A percentile compares a stretch with the other conserved stretches of the same genome.
These are phyloP conservation scores for Thraustochytrium sp. DNA, from an alignment of 352 stramenopile genomes.

Conservation along the genomic window DNA sequence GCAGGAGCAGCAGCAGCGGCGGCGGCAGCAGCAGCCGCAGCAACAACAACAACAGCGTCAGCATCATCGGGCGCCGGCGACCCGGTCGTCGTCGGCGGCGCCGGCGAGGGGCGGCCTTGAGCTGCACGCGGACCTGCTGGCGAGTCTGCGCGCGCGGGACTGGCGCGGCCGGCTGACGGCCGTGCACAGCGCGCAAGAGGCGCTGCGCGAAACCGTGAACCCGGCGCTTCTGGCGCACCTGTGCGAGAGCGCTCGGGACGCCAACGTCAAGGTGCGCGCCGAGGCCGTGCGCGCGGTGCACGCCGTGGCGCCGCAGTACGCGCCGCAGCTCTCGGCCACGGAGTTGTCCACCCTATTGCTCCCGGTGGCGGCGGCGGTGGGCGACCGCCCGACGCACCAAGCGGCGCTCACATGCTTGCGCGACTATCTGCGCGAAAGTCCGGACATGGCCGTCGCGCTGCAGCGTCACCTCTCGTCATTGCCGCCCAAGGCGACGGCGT, in stretches of 20 bases:
- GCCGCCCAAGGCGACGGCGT: conserved; percentile 5
- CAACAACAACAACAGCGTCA: neutral
- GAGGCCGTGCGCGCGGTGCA: neutral
- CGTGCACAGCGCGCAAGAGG: neutral
- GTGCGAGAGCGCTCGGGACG: neutral
- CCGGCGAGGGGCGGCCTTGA: neutral
- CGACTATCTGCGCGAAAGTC: neutral
- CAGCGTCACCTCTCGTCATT: neutral
- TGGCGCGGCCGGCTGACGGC: neutral
- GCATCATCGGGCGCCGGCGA: neutral
- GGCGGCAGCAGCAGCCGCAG: neutral
- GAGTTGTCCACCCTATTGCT: conserved; percentile 17
- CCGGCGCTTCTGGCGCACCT: neutral
- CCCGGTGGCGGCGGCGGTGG: neutral
- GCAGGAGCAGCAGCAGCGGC: neutral
- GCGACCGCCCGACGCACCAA: neutral
- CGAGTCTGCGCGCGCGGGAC: neutral
- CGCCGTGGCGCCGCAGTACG: neutral
- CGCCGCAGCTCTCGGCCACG: neutral
- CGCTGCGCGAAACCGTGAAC: neutral
- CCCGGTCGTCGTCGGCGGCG: neutral
- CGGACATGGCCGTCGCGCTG: neutral
- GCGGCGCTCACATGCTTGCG: neutral
- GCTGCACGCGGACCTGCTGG: neutral
- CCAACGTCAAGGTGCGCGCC: neutral